phyloP scores from a whole-genome alignment of 257 asterid species.

The Jacaranda mimosifolia region DNA sequence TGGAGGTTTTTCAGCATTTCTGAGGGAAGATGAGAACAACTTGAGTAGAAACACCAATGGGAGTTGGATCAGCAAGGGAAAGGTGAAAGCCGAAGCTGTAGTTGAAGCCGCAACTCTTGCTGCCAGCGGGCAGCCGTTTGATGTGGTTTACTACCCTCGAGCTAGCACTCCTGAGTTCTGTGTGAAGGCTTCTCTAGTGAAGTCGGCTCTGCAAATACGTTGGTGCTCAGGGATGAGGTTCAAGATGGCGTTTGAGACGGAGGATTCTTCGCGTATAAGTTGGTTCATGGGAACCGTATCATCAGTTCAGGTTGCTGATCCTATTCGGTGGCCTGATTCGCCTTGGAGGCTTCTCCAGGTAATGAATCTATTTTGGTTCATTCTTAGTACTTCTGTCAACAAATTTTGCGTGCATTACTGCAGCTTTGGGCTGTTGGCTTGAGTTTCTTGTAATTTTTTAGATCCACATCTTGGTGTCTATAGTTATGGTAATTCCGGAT shows the following conservation, averaged over 20 bases:
- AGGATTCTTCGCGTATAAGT: conserved; percentile 93
- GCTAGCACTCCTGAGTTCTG: conserved; percentile 95
- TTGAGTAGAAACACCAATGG: conserved; percentile 47
- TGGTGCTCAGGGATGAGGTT: conserved; percentile 97
- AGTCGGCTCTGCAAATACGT: conserved; percentile 65
- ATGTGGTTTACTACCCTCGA: conserved; percentile 89
- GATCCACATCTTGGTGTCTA: not conserved
- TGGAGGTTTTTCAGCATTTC: conserved; percentile 73
- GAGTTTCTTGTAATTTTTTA: not conserved
- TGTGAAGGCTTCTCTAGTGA: conserved; percentile 78
- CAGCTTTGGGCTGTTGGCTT: not conserved
- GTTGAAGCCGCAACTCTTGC: conserved; percentile 82
- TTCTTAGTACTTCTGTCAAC: not conserved
- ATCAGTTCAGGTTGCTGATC: conserved; percentile 80
- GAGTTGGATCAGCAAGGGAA: conserved; percentile 48
- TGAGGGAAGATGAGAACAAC: conserved; percentile 66
- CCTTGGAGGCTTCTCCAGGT: conserved; percentile 99
- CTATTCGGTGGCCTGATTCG: conserved; percentile 92
- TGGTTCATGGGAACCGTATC: conserved; percentile 98
- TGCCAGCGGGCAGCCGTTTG: conserved; percentile 73
- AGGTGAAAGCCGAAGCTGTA: conserved; percentile 74
- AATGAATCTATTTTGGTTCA: conserved; percentile 3
- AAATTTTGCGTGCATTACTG: not conserved
- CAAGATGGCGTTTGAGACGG: conserved; percentile 95
- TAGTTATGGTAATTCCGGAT: not conserved